These are phyloP conservation scores for Cinnamomum micranthum DNA, from an alignment of 164 flowering plant species.

Conservation along the genomic window DNA sequence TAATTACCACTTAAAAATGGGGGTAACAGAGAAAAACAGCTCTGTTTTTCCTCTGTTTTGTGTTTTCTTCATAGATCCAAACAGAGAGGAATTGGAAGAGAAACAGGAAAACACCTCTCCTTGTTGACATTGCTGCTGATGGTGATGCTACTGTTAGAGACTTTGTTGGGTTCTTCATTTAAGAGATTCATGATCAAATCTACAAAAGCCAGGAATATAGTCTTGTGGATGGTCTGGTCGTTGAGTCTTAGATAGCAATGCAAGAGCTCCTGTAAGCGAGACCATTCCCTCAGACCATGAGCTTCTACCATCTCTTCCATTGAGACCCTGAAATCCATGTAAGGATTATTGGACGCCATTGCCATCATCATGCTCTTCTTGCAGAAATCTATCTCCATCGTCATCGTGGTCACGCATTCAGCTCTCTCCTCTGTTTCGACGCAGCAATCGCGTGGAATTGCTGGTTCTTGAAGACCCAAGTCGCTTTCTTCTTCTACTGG, in stretches of 20 bases:
- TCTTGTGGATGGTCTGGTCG: constrained; percentile 28
- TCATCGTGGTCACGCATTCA: background rate
- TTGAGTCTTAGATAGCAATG: constrained; percentile 59
- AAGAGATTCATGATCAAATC: constrained; percentile 16
- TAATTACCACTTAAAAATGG: background rate
- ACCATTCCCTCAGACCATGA: constrained; percentile 57
- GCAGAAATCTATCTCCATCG: constrained; percentile 7
- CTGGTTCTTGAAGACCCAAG: background rate
- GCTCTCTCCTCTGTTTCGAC: constrained; percentile 1
- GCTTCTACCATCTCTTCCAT: constrained; percentile 82
- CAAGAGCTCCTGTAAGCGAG: constrained; percentile 52
- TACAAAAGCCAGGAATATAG: constrained; percentile 14
- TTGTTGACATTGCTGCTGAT: background rate
- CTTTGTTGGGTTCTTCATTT: constrained; percentile 1
- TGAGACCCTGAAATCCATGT: constrained; percentile 56
- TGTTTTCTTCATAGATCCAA: constrained; percentile 3
- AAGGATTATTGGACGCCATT: constrained; percentile 58
- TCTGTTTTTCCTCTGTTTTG: background rate
- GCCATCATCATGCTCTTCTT: constrained; percentile 45
- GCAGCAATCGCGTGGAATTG: background rate
- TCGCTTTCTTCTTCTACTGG: background rate
- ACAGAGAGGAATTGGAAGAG: constrained; percentile 8
- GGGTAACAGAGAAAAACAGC: background rate
- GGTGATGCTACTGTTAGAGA: background rate
- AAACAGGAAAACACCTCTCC: constrained; percentile 1